Evolutionary conservation across 2,329 filamentous ascomycete species (phyloP).

Genomic region (Epichloe baconii): DNA sequence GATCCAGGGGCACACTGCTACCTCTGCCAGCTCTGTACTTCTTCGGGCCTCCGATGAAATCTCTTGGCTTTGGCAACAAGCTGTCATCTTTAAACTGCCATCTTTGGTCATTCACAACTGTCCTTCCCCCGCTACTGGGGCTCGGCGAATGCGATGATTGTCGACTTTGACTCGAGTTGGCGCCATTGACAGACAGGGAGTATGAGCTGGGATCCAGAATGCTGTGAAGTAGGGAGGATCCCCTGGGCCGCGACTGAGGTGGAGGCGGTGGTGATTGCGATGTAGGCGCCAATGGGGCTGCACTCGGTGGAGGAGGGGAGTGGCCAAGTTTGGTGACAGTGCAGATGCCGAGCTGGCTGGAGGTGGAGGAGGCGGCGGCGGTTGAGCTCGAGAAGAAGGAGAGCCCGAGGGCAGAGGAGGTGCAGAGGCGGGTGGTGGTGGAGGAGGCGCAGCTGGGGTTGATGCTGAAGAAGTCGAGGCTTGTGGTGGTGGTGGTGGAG

Average conservation of each 20-base stretch:
- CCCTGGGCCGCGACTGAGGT: constrained; percentile 25
- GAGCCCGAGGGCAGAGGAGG: constrained; percentile 12
- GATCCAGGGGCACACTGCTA: constrained; percentile 84
- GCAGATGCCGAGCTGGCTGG: constrained; percentile 19
- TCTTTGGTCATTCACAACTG: constrained; percentile 60
- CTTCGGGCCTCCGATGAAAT: constrained; percentile 61
- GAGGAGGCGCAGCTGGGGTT: constrained; percentile 28
- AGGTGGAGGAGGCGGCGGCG: constrained; percentile 19
- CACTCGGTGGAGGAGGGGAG: constrained; percentile 17
- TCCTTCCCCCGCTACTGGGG: constrained; percentile 19
- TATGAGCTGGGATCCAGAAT: constrained; percentile 67
- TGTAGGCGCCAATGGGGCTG: constrained; percentile 16
- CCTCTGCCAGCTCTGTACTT: constrained; percentile 83
- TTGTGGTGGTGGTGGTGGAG: constrained; percentile 28
- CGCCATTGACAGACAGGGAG: constrained; percentile 55
- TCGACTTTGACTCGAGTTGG: constrained; percentile 33
- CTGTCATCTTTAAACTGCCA: constrained; percentile 82
- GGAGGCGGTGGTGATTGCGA: constrained; percentile 28
- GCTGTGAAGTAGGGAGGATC: constrained; percentile 39
- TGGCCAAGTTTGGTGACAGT: constrained; percentile 20
- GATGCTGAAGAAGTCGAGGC: constrained; percentile 28
- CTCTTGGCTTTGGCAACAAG: constrained; percentile 71
- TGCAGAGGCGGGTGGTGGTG: constrained; percentile 17
- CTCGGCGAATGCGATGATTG: constrained; percentile 16
- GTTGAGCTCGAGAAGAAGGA: constrained; percentile 25